These are phyloP conservation scores for Sarocladiaceae sp. DNA, from an alignment of 2,329 filamentous ascomycete genomes.

Conservation along the genomic window DNA sequence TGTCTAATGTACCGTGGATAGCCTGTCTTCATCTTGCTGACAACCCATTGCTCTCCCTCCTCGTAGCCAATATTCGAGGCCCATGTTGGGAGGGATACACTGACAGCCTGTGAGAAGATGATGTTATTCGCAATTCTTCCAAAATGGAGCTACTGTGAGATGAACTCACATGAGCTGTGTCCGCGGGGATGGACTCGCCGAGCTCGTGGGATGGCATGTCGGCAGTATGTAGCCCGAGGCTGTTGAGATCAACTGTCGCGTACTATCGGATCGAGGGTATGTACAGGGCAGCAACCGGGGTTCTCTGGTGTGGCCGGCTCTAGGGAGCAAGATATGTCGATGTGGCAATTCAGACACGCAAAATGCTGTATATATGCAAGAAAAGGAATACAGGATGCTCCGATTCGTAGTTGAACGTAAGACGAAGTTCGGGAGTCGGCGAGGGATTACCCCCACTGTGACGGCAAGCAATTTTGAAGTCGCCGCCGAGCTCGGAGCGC, in stretches of 20 bases:
- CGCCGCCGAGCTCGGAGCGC: constrained; percentile 11
- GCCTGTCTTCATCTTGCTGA: constrained; percentile 77
- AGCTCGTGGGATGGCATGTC: constrained; percentile 47
- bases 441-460: not conserved
- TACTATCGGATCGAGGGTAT: too few relatives aligned
- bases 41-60: constrained; percentile 83
- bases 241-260: too few relatives aligned
- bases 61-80: constrained; percentile 86
- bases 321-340: too few relatives aligned
- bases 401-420: too few relatives aligned
- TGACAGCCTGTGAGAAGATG: constrained; percentile 63
- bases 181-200: constrained; percentile 68
- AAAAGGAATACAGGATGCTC: too few relatives aligned
- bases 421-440: not conserved
- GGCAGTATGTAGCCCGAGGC: too few relatives aligned
- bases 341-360: not conserved
- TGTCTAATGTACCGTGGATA: constrained; percentile 66
- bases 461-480: constrained; percentile 1
- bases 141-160: not conserved
- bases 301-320: too few relatives aligned
- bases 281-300: too few relatives aligned
- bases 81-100: constrained; percentile 94
- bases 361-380: not conserved
- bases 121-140: not conserved
- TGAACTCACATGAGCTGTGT: constrained; percentile 67